Percentiles rank a stretch among this genome's conserved stretches.
Conservation (phyloP, 768 basidiomycete species). For the Erythrobasidium yunnanense region DNA sequence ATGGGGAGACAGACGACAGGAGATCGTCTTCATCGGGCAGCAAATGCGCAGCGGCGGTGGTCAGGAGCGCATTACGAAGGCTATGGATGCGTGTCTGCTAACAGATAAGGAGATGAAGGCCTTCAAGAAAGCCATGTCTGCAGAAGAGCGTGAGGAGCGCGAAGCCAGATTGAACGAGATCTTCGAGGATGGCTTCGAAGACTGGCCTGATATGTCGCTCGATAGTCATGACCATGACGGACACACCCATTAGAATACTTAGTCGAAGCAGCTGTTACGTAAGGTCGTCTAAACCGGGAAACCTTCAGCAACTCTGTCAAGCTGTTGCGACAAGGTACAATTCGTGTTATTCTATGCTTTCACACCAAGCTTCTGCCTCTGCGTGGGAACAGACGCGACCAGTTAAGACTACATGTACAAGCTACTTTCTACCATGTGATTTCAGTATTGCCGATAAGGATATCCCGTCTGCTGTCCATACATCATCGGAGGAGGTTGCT, state of each 20-base stretch:
- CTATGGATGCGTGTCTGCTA: slow-evolving; percentile 38
- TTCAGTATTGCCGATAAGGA: slow-evolving; percentile 17
- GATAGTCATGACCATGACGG: neutral
- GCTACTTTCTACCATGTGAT: neutral
- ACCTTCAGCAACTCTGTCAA: too few species aligned
- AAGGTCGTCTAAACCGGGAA: too few species aligned
- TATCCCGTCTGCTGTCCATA: slow-evolving; percentile 17
- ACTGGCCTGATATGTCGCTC: neutral
- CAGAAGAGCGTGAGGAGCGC: slow-evolving; percentile 32
- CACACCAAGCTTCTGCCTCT: too few species aligned
- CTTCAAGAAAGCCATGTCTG: slow-evolving; percentile 27
- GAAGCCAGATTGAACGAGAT: slow-evolving; percentile 36
- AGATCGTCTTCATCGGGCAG: slow-evolving; percentile 37
- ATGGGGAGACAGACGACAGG: slow-evolving; percentile 42
- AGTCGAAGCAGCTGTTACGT: too few species aligned
- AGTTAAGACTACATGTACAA: too few species aligned
- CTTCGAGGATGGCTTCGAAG: slow-evolving; percentile 42
- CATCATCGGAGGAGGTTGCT: slow-evolving; percentile 21
- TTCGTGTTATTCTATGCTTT: too few species aligned
- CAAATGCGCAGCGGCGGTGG: slow-evolving; percentile 19
- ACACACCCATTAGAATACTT: too few species aligned
- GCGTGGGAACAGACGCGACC: too few species aligned
- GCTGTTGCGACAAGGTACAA: too few species aligned
- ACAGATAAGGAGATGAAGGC: slow-evolving; percentile 38
- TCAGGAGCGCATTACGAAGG: slow-evolving; percentile 34